Evolutionary conservation across 2,329 filamentous ascomycete genomes (phyloP), one percentile per base, ranked within the genome.

Genomic region (Fusarium vanettenii): DNA sequence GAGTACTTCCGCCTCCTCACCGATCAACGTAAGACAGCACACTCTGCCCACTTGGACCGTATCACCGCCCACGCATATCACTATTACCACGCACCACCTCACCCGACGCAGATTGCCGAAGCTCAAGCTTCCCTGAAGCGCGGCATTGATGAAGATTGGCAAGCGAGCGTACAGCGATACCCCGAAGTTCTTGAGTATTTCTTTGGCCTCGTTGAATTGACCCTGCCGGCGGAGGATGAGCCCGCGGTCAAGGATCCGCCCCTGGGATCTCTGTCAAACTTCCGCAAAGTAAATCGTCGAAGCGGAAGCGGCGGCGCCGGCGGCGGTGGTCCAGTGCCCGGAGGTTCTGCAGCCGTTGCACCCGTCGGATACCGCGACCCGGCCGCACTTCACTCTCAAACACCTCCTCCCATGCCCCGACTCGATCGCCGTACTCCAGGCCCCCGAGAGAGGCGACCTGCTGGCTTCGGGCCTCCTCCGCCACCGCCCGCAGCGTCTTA

Each of bases 121-220:
- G 93, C 92, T 27, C 89, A 94, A 78, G 87, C 87, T 18, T 87
- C 88, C 59, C 86, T 94, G 70, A 94, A 94, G 83, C 88, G 90
- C 60, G 93, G 92, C 70, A 93, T 95, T 78, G 93, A 95, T 78
- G 91, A 93, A 71, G 93, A 95, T 84, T 96, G 93, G 93, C 89
- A 92, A 78, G 87, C 89, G 33, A 92, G 91, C 57, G 93, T 95
- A 43, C 89, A 94, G 77, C 89, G 91, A 64, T 96, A 95, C 77
- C 94, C 93, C 6, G 92, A 95, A 80, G 91, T 95, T n/a, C 86
- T 96, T 64, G 92, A 95, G 82, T 95, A 95, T 82, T 95, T 93
- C 80, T 95, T 92, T 82, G 87, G 90, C 69, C 85, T 95, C 41
- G 92, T 95, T 39, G 89, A 92, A 64, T 81, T 95, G 68, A 89